Evolutionary conservation across 208 protist genomes (phyloP).

Genomic region (Wallacemonas sp.): DNA sequence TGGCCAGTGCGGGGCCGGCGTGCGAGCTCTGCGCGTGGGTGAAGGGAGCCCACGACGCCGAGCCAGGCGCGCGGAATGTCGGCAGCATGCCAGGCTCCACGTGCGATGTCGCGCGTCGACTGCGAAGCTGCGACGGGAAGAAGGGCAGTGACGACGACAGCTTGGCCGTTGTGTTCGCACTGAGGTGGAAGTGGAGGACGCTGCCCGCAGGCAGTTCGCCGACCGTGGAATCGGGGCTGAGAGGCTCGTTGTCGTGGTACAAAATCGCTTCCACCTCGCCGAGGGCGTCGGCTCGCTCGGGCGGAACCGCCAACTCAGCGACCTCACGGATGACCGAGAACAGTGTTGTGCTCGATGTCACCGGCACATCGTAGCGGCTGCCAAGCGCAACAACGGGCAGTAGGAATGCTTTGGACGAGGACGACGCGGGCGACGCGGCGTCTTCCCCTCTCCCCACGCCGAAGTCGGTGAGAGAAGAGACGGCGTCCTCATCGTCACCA

Average conservation of each 20-base stretch:
- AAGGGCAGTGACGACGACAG: not conserved
- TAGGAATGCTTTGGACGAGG: not conserved
- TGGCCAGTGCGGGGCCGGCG: not conserved
- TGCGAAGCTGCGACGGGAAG: constrained; percentile 1
- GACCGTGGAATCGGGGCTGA: constrained; percentile 33
- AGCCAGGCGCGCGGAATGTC: not conserved
- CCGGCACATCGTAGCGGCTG: constrained; percentile 29
- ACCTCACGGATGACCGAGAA: constrained; percentile 43
- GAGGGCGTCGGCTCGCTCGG: constrained; percentile 13
- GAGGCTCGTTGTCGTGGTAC: constrained; percentile 34
- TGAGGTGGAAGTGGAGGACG: constrained; percentile 56
- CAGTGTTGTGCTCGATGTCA: constrained; percentile 30
- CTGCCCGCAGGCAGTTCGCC: constrained; percentile 25
- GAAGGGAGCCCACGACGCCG: not conserved
- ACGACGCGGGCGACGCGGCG: not conserved
- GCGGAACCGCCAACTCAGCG: constrained; percentile 36
- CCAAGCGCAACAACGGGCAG: constrained; percentile 27
- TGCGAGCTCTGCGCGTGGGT: not conserved
- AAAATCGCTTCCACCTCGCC: constrained; percentile 34
- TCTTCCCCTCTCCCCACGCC: too few species aligned
- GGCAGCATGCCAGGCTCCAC: not conserved
- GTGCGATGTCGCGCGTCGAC: not conserved
- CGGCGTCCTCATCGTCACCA: not conserved
- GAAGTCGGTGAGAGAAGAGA: too few species aligned
- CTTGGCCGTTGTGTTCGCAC: constrained; percentile 18